Percentiles rank a stretch among this genome's conserved stretches.
Evolutionary conservation across 441 rosid genomes (phyloP).

Genomic region (Lepidium campestre): DNA sequence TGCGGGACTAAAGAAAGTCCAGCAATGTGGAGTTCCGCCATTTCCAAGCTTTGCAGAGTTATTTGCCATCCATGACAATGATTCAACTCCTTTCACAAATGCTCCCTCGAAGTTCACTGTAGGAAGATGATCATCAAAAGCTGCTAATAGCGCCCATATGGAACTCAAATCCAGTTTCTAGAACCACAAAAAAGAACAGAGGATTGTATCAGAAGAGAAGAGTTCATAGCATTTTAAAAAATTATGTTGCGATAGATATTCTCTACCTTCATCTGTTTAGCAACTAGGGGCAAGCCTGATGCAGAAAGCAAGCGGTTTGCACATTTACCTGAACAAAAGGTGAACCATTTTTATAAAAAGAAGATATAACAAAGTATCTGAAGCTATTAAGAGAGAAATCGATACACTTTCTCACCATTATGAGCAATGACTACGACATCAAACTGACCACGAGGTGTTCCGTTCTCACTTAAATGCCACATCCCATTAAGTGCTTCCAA

Average conservation of each 20-base stretch:
- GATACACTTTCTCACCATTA: slow-evolving; percentile 51
- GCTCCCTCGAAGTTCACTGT: slow-evolving; percentile 69
- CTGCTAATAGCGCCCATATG: slow-evolving; percentile 95
- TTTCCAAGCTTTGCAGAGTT: slow-evolving; percentile 61
- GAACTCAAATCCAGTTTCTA: slow-evolving; percentile 80
- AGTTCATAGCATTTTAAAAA: no score
- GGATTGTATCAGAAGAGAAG: slow-evolving; percentile 2
- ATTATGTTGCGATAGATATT: neutral
- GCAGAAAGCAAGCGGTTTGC: slow-evolving; percentile 89
- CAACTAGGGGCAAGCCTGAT: slow-evolving; percentile 82
- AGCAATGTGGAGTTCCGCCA: slow-evolving; percentile 51
- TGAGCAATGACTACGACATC: slow-evolving; percentile 89
- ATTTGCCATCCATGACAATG: slow-evolving; percentile 92
- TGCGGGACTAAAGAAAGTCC: slow-evolving; percentile 88
- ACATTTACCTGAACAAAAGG: slow-evolving; percentile 69
- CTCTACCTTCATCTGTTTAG: slow-evolving; percentile 86
- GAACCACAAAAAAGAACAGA: neutral
- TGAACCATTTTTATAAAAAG: neutral
- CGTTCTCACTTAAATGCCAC: slow-evolving; percentile 94
- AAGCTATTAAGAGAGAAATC: slow-evolving; percentile 1
- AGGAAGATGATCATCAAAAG: slow-evolving; percentile 82
- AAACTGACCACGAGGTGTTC: slow-evolving; percentile 66
- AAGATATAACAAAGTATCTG: neutral
- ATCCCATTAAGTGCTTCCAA: slow-evolving; percentile 74
- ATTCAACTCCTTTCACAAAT: slow-evolving; percentile 75